Evolutionary conservation across 768 basidiomycete genomes (phyloP).

Genomic region (Leccinellum albellum): DNA sequence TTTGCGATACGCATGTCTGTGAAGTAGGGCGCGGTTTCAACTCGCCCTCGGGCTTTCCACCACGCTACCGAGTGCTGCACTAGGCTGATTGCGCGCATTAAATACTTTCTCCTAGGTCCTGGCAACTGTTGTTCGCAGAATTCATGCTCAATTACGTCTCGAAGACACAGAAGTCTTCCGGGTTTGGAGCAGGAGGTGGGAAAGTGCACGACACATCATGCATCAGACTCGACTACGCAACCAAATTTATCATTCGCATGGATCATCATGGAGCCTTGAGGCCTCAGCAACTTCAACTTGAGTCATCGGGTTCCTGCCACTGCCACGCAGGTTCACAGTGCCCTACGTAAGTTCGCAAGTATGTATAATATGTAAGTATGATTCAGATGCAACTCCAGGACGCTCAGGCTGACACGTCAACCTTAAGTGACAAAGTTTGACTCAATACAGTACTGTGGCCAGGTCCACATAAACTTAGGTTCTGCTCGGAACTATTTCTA

Average conservation of each 20-base stretch:
- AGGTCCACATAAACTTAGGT: neutral
- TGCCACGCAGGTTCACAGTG: neutral
- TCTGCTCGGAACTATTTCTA: neutral
- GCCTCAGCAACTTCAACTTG: neutral
- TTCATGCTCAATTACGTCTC: neutral
- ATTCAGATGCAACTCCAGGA: too few species aligned
- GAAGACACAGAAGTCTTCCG: neutral
- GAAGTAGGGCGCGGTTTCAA: neutral
- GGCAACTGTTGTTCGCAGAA: too few species aligned
- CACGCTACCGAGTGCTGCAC: neutral
- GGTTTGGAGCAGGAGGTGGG: neutral
- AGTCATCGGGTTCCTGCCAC: neutral
- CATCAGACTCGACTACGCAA: neutral
- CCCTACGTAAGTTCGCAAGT: neutral
- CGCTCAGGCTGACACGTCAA: too few species aligned
- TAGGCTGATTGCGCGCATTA: neutral
- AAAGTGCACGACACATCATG: neutral
- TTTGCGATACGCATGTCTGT: neutral
- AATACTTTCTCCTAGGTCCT: too few species aligned
- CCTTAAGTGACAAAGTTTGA: neutral
- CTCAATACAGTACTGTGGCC: neutral
- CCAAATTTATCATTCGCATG: neutral
- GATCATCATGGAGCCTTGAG: neutral
- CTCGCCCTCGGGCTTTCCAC: neutral
- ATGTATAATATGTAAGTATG: neutral